Conservation (phyloP, 176 grass and related monocot species). For the Tillandsia fasciculata region DNA sequence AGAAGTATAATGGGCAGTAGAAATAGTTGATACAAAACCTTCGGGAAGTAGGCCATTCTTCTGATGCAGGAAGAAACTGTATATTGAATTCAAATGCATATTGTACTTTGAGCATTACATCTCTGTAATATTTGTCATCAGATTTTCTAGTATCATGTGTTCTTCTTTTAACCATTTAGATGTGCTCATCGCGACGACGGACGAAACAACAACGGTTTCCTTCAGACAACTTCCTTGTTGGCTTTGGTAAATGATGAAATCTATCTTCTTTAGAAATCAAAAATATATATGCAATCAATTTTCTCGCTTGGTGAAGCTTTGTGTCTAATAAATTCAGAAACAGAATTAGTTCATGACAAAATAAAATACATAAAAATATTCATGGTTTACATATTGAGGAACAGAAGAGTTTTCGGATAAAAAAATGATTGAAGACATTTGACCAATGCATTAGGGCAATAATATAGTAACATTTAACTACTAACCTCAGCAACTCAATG, state of each 20-base stretch:
- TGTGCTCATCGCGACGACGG: not conserved
- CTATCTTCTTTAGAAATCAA: not conserved
- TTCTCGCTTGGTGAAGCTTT: too few relatives aligned
- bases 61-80: not conserved
- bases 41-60: not conserved
- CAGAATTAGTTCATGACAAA: too few relatives aligned
- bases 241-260: not conserved
- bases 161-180: not conserved
- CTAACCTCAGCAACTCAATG: too few relatives aligned
- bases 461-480: too few relatives aligned
- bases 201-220: not conserved
- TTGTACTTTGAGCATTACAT: not conserved
- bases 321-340: too few relatives aligned
- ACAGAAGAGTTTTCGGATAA: too few relatives aligned
- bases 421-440: too few relatives aligned
- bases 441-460: too few relatives aligned
- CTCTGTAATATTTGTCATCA: not conserved
- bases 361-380: too few relatives aligned
- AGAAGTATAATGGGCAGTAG: conserved; percentile 30
- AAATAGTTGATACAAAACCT: conserved; percentile 14
- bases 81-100: not conserved
- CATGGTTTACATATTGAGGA: too few relatives aligned
- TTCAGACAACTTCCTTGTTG: not conserved
- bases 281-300: too few relatives aligned
- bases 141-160: not conserved